Conservation (phyloP, 2,329 filamentous ascomycete genomes). For the Colletotrichum cereale region DNA sequence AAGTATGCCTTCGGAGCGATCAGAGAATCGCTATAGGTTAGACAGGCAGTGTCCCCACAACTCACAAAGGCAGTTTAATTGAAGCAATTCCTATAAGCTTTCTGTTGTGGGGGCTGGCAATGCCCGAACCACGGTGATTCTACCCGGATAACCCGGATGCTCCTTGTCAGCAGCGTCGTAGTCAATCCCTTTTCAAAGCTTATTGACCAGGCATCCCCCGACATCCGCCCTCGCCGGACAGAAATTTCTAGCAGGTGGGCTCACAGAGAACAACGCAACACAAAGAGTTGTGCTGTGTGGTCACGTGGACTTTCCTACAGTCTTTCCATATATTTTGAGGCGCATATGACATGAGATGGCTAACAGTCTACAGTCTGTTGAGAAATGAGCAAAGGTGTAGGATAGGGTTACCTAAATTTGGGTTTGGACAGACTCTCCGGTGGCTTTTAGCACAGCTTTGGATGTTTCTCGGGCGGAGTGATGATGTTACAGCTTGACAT, state of each 20-base stretch:
- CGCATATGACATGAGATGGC: background rate
- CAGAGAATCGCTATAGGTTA: too few species aligned
- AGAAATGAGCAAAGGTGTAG: background rate
- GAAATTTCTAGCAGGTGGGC: background rate
- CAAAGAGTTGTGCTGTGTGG: background rate
- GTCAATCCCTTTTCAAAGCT: conserved; percentile 6
- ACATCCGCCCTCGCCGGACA: background rate
- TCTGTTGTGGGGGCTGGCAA: background rate
- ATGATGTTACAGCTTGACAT: background rate
- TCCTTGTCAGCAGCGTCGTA: background rate
- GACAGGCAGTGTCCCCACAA: background rate
- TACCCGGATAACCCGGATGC: background rate
- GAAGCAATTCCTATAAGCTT: background rate
- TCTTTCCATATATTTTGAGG: background rate
- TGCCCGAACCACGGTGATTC: background rate
- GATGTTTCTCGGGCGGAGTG: too few species aligned
- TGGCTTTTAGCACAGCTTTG: background rate
- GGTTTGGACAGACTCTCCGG: background rate
- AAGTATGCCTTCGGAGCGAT: background rate
- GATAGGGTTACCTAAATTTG: background rate
- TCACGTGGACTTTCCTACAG: too few species aligned
- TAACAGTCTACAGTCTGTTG: background rate
- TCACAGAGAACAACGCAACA: background rate
- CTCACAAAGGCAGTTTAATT: background rate
- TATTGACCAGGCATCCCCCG: background rate